Conservation (phyloP, 495 filamentous ascomycete species). For the Talaromyces ruber region DNA sequence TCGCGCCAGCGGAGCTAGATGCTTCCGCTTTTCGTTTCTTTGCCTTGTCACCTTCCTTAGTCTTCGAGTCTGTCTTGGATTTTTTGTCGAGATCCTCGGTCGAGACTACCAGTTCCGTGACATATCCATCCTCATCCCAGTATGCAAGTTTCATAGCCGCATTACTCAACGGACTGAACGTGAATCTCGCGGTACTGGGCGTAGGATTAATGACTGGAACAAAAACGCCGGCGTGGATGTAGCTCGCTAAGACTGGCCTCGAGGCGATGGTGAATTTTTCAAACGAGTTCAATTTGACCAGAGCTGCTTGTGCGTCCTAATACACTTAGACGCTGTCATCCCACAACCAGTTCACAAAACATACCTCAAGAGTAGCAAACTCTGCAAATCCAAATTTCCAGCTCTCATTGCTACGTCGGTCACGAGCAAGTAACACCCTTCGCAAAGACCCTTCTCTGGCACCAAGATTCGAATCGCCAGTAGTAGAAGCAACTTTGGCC, state of each 20-base stretch:
- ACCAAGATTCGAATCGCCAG: constrained; percentile 62
- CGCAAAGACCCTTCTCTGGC: constrained; percentile 68
- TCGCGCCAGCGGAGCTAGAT: constrained; percentile 28
- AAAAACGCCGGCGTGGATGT: constrained; percentile 84
- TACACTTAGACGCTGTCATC: constrained; percentile 7
- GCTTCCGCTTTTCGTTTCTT: constrained; percentile 66
- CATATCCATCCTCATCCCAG: constrained; percentile 77
- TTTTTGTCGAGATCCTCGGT: constrained; percentile 31
- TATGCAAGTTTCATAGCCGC: constrained; percentile 64
- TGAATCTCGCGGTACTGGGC: constrained; percentile 49
- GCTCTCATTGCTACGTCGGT: constrained; percentile 64
- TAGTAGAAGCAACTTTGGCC: constrained; percentile 67
- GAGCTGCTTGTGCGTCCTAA: constrained; percentile 72
- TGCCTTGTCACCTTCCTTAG: constrained; percentile 48
- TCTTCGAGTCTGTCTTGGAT: constrained; percentile 23
- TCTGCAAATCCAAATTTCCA: constrained; percentile 89
- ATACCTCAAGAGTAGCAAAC: constrained; percentile 57
- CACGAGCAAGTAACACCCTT: constrained; percentile 71
- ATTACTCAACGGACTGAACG: constrained; percentile 67
- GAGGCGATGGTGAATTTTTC: constrained; percentile 83
- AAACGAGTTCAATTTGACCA: constrained; percentile 63
- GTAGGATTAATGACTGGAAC: constrained; percentile 58
- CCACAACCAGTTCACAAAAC: not conserved
- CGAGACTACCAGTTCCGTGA: constrained; percentile 56
- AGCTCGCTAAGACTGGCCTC: constrained; percentile 62